phyloP scores from a whole-genome alignment of 192 early-diverging fungal species.

The Podila epicladia region DNA sequence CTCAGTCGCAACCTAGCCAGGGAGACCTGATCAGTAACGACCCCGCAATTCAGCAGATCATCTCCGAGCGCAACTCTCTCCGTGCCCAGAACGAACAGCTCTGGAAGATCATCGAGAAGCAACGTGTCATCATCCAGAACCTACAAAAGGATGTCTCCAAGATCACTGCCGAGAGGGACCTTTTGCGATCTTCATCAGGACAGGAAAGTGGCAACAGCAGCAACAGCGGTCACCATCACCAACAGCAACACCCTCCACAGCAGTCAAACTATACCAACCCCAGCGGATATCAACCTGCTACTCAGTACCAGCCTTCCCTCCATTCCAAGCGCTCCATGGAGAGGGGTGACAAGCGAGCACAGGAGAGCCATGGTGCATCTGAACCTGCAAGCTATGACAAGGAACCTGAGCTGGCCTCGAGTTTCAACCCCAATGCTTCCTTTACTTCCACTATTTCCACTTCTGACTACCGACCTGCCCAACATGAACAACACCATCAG shows the following conservation, averaged over 20 bases:
- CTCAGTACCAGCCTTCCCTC: conserved; percentile 12
- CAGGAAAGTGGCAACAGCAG: conserved; percentile 10
- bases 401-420: conserved; percentile 4
- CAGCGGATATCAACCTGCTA: conserved; percentile 2
- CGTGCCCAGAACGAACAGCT: conserved; percentile 86
- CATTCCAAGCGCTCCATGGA: conserved; percentile 21
- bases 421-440: conserved; percentile 1
- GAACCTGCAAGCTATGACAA: conserved; percentile 5
- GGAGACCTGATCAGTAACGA: conserved; percentile 2
- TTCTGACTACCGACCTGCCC: background rate
- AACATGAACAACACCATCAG: background rate
- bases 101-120: conserved; percentile 93
- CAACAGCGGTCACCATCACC: background rate
- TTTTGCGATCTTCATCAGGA: conserved; percentile 13
- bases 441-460: background rate
- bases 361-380: background rate
- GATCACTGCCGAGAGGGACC: conserved; percentile 54
- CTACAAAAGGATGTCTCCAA: conserved; percentile 73
- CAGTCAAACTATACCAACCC: background rate
- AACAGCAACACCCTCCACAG: background rate
- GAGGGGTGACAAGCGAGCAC: conserved; percentile 11
- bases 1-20: conserved; percentile 3
- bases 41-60: conserved; percentile 45
- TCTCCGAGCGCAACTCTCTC: conserved; percentile 74
- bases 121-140: conserved; percentile 86